A percentile compares a stretch with the other conserved stretches of the same genome.
These are phyloP conservation scores for Xylaria sp. DNA, from an alignment of 2,329 filamentous ascomycete species.

Conservation along the genomic window DNA sequence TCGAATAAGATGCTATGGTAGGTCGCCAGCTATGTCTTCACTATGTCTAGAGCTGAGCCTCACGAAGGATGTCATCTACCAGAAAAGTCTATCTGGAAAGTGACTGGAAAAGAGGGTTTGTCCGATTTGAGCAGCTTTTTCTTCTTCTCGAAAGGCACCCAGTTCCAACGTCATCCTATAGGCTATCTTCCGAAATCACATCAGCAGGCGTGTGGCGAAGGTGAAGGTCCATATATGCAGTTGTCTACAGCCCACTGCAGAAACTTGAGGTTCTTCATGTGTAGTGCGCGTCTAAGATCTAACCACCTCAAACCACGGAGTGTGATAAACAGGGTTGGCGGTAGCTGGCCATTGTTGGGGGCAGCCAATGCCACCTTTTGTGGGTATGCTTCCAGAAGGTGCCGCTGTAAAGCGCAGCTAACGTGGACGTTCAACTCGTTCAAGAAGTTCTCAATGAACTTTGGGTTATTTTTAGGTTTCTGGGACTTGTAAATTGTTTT, in stretches of 20 bases:
- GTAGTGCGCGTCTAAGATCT: slow-evolving; percentile 22
- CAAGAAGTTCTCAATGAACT: slow-evolving; percentile 41
- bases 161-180: too few species aligned
- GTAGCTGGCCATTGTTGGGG: not conserved
- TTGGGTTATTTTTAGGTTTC: slow-evolving; percentile 34
- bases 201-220: not conserved
- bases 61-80: too few species aligned
- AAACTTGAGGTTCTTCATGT: slow-evolving; percentile 19
- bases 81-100: not conserved
- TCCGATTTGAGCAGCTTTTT: not conserved
- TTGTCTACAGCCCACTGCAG: slow-evolving; percentile 29
- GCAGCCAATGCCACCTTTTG: slow-evolving; percentile 30
- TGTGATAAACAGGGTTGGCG: slow-evolving; percentile 24
- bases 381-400: slow-evolving; percentile 38
- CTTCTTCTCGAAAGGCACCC: not conserved
- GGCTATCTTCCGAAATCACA: too few species aligned
- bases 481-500: slow-evolving; percentile 38
- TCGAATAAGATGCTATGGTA: not conserved
- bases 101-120: not conserved
- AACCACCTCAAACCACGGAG: slow-evolving; percentile 21
- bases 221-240: slow-evolving; percentile 17
- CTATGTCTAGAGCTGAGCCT: not conserved
- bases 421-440: slow-evolving; percentile 36
- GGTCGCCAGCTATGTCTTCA: not conserved
- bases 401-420: slow-evolving; percentile 40